Evolutionary conservation across 1,284 basidiomycete species (phyloP), one percentile per base, ranked within the genome.

Genomic region (Ceratobasidium sp.): DNA sequence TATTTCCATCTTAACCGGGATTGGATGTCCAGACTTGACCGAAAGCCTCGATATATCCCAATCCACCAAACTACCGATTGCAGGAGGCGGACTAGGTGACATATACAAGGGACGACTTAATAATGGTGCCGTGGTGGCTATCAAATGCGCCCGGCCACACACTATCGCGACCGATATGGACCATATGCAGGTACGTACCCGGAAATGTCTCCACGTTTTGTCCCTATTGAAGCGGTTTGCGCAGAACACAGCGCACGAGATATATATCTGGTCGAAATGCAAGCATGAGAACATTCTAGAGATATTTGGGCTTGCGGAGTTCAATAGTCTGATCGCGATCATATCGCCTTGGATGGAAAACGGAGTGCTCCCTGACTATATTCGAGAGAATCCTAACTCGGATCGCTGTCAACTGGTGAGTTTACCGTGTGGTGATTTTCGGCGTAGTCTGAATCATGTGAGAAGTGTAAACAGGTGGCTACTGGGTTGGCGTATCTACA

Each of bases 221-320:
- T 22, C 41, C 45, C 6, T 1, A 24, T 3, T 62, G 45, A 24
- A 33, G 15, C 17, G 24, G 19, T 45, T 27, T 50, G 22, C 41
- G n/a, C 29, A 71, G 67, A 41, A 71, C 44, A 56, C 54, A 3
- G 67, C 67, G 5, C 54, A 47, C 8, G 67, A 71, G 29, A 50
- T 71, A 59, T 71, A 71, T 50, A 22, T 45, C 22, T 71, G 67
- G 67, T 71, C 67, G 15, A 71, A 71, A 50, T 60, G 54, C 15
- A 45, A 71, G 24, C 54, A 71, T 22, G 41, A 36, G 17, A 56
- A 56, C 15, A 17, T 71, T 17, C 41, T 71, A 24, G 27, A 41
- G 24, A 8, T 60, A 15, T 8, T 71, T 44, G 67, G 67, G 14
- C 45, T 71, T 22, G 67, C 54, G 4, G 29, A 14, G 4, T 59